These are phyloP conservation scores for Aspergillus uvarum DNA, from an alignment of 2,329 filamentous ascomycete species.

Conservation along the genomic window DNA sequence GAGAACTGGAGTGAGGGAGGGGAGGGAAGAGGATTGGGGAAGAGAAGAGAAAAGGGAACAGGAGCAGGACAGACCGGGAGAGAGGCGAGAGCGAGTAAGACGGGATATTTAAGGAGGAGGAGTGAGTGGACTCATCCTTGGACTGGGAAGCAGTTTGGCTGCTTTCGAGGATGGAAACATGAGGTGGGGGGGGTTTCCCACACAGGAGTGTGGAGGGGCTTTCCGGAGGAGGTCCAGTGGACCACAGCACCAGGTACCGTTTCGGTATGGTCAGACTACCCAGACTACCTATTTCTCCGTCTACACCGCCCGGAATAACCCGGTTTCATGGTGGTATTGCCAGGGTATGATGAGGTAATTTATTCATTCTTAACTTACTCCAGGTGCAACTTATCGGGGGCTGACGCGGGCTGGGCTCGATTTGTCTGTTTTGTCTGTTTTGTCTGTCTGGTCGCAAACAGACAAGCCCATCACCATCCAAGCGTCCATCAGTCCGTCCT, in stretches of 20 bases:
- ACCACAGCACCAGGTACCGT: not conserved
- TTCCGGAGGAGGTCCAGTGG: not conserved
- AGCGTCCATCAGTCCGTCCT: too few relatives aligned
- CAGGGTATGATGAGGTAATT: too few relatives aligned
- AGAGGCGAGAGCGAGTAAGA: not conserved
- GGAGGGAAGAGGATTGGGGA: slow-evolving; percentile 9
- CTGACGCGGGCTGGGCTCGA: not conserved
- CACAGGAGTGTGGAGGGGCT: not conserved
- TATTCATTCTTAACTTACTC: too few relatives aligned
- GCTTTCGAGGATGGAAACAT: slow-evolving; percentile 3
- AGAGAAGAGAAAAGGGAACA: slow-evolving; percentile 11
- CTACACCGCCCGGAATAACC: not conserved
- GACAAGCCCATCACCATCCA: too few relatives aligned
- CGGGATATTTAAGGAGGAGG: slow-evolving; percentile 20
- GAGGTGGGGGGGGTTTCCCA: not conserved
- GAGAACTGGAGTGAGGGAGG: slow-evolving; percentile 5
- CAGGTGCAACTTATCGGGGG: not conserved
- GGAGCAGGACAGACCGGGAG: slow-evolving; percentile 8
- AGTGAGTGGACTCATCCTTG: too few relatives aligned
- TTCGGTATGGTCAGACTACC: not conserved
- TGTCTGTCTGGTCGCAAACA: too few relatives aligned
- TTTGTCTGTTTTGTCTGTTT: not conserved
- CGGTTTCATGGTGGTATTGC: not conserved
- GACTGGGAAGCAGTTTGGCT: too few relatives aligned
- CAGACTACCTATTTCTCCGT: not conserved